Evolutionary conservation across 2,329 filamentous ascomycete species (phyloP).

Genomic region (Sclerotinia spermophila): DNA sequence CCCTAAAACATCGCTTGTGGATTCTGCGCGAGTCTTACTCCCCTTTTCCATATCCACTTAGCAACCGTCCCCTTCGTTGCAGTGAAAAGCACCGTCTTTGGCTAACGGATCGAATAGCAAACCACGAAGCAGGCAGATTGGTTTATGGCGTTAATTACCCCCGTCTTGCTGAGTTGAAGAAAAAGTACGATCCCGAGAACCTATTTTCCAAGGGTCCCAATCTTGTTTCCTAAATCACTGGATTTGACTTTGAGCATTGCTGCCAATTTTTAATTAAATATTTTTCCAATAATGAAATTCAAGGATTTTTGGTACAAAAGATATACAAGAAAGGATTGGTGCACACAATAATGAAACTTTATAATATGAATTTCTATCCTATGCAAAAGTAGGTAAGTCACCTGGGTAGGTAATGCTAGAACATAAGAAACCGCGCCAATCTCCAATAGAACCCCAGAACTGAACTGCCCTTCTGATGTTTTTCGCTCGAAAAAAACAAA

Average conservation of each 20-base stretch:
- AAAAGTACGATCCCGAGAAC: slow-evolving; percentile 27
- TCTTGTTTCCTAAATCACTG: slow-evolving; percentile 4
- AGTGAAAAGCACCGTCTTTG: neutral
- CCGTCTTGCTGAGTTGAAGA: slow-evolving; percentile 26
- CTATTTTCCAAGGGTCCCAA: slow-evolving; percentile 16
- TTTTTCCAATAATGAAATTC: neutral
- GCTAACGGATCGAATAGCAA: slow-evolving; percentile 14
- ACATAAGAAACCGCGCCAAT: neutral
- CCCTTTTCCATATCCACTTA: neutral
- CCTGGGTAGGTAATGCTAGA: slow-evolving; percentile 5
- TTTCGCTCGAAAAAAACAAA: slow-evolving; percentile 9
- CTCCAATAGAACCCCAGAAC: neutral
- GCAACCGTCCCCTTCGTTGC: neutral
- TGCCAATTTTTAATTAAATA: neutral
- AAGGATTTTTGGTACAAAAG: neutral
- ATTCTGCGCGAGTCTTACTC: neutral
- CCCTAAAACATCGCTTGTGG: neutral
- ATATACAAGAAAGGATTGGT: neutral
- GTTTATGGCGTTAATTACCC: slow-evolving; percentile 25
- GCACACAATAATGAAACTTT: neutral
- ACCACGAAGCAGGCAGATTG: slow-evolving; percentile 20
- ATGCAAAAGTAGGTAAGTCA: neutral
- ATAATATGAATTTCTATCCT: neutral
- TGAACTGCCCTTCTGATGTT: neutral
- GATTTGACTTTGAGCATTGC: neutral